phyloP scores from a whole-genome alignment of 2,329 filamentous ascomycete species.

The Paraphoma chrysanthemicola region DNA sequence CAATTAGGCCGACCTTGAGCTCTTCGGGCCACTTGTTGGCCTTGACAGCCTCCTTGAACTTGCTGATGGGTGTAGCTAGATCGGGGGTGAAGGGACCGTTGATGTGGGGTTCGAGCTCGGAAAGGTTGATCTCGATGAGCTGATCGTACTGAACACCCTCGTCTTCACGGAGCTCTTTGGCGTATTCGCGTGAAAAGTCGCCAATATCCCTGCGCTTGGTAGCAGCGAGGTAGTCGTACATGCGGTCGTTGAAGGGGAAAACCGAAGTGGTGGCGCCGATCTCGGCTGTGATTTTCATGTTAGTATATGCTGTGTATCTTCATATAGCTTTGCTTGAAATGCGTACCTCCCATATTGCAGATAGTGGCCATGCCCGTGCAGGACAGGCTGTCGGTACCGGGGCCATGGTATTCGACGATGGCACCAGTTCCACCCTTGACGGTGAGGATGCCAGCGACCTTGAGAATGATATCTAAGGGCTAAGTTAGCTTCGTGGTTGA shows the following conservation, averaged over 20 bases:
- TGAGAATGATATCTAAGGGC: slow-evolving; percentile 84
- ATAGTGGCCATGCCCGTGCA: slow-evolving; percentile 90
- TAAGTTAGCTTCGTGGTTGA: slow-evolving; percentile 10
- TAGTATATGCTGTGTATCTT: slow-evolving; percentile 14
- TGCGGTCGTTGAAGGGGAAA: slow-evolving; percentile 97
- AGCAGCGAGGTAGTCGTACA: slow-evolving; percentile 93
- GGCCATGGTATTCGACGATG: slow-evolving; percentile 79
- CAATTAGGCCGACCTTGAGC: slow-evolving; percentile 95
- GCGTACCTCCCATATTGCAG: slow-evolving; percentile 55
- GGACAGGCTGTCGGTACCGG: slow-evolving; percentile 76
- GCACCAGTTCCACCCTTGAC: slow-evolving; percentile 97
- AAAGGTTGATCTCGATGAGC: slow-evolving; percentile 94
- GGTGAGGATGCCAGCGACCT: slow-evolving; percentile 94
- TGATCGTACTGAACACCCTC: slow-evolving; percentile 94
- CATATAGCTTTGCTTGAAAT: background rate
- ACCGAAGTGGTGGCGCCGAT: slow-evolving; percentile 87
- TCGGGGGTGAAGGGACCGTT: slow-evolving; percentile 99
- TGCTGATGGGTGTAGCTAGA: slow-evolving; percentile 95
- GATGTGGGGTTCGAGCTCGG: slow-evolving; percentile 94
- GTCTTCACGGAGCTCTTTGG: slow-evolving; percentile 84
- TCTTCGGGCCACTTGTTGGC: slow-evolving; percentile 96
- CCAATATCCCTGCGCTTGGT: slow-evolving; percentile 92
- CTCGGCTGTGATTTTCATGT: slow-evolving; percentile 54
- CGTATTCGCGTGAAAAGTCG: slow-evolving; percentile 85
- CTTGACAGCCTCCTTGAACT: slow-evolving; percentile 94